Conservation (phyloP, 495 filamentous ascomycete species). For the Penicillium subrubescens region DNA sequence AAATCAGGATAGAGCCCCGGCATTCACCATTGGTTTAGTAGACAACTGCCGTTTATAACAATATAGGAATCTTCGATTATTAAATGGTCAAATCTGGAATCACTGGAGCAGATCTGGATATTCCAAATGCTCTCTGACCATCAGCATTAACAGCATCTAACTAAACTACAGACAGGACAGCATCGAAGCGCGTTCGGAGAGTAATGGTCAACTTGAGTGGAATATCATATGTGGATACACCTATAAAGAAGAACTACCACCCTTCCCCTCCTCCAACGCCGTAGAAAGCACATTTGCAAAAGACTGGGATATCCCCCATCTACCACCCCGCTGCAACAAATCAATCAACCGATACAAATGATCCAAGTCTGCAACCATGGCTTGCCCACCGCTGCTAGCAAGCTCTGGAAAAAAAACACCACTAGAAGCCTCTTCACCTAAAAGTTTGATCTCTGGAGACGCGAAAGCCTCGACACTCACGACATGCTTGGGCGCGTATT, state of each 20-base stretch:
- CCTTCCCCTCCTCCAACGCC: conserved; percentile 16
- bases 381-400: conserved; percentile 3
- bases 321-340: conserved; percentile 35
- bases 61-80: no score
- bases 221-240: not conserved
- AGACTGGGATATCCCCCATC: conserved; percentile 38
- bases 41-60: no score
- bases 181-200: no score
- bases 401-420: not conserved
- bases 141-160: no score
- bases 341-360: conserved; percentile 32
- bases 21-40: not conserved
- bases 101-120: no score
- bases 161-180: no score
- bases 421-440: conserved; percentile 6
- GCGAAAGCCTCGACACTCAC: conserved; percentile 20
- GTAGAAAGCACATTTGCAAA: conserved; percentile 27
- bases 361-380: conserved; percentile 16
- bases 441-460: conserved; percentile 24
- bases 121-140: no score
- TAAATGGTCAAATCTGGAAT: no score
- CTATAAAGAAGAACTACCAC: not conserved
- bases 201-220: no score
- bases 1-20: not conserved
- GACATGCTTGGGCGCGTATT: conserved; percentile 9